Conservation (phyloP, 164 flowering plant species). For the Vitis labrusca region DNA sequence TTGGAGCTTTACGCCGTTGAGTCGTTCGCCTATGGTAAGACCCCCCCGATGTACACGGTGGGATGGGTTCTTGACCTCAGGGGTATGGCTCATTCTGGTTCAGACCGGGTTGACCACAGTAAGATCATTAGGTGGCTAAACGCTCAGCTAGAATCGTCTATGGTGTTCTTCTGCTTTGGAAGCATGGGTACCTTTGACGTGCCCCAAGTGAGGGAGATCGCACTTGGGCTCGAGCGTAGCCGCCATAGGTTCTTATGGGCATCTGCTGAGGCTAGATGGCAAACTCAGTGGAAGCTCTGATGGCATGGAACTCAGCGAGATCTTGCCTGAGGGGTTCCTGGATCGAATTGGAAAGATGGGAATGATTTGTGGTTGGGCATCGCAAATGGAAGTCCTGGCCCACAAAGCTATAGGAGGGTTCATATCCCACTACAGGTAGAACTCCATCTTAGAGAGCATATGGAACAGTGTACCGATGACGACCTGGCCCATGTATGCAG, state of each 20-base stretch:
- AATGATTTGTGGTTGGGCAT: slow-evolving; percentile 14
- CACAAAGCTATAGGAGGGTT: slow-evolving; percentile 16
- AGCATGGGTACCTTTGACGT: too few species aligned
- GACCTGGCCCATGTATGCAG: slow-evolving; percentile 25
- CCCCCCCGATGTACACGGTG: too few species aligned
- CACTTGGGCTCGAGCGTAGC: neutral
- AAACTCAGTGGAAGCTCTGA: too few species aligned
- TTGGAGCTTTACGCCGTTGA: slow-evolving; percentile 24
- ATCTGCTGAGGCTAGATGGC: too few species aligned
- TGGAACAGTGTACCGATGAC: slow-evolving; percentile 14
- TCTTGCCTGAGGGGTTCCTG: slow-evolving; percentile 21
- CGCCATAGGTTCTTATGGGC: slow-evolving; percentile 4
- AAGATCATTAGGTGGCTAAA: too few species aligned
- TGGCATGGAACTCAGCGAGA: neutral
- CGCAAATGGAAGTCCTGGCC: slow-evolving; percentile 7
- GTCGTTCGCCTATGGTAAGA: neutral
- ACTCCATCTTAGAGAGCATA: slow-evolving; percentile 20
- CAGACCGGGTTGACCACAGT: too few species aligned
- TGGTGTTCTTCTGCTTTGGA: too few species aligned
- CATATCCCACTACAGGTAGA: slow-evolving; percentile 18
- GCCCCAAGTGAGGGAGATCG: too few species aligned
- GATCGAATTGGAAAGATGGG: slow-evolving; percentile 9
- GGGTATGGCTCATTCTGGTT: too few species aligned
- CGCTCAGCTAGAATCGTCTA: too few species aligned
- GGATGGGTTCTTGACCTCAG: neutral